Evolutionary conservation across 768 basidiomycete species (phyloP).

Genomic region (Russula brevipes): DNA sequence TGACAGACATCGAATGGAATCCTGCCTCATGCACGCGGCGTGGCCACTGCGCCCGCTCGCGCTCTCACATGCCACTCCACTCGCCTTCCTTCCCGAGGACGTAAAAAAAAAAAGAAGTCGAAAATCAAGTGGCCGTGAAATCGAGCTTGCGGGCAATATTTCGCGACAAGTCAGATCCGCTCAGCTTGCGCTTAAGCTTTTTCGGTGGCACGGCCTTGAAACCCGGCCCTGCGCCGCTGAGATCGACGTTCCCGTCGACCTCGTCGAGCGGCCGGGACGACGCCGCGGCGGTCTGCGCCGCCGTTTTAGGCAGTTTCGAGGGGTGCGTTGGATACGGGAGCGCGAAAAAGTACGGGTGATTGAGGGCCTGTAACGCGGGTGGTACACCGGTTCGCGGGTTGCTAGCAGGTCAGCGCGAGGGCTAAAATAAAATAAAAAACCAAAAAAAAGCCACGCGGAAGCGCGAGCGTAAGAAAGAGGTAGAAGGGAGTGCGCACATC

Average conservation of each 20-base stretch:
- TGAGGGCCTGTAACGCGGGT: conserved; percentile 54
- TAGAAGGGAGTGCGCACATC: conserved; percentile 48
- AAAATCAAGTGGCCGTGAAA: conserved; percentile 44
- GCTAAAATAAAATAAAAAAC: not conserved
- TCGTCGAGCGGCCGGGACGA: conserved; percentile 63
- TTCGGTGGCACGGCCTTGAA: conserved; percentile 49
- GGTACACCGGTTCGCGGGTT: no score
- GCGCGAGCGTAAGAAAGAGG: no score
- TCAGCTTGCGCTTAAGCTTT: conserved; percentile 65
- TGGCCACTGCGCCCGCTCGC: not conserved
- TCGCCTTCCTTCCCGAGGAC: no score
- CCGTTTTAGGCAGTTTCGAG: conserved; percentile 77
- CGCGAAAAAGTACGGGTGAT: conserved; percentile 83
- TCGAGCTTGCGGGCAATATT: conserved; percentile 69
- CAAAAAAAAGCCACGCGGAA: no score
- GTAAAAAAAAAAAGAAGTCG: not conserved
- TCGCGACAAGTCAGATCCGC: conserved; percentile 45
- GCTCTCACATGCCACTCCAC: not conserved
- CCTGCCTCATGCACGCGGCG: not conserved
- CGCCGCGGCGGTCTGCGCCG: conserved; percentile 36
- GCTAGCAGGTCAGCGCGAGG: not conserved
- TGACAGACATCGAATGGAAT: conserved; percentile 10
- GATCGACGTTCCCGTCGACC: conserved; percentile 67
- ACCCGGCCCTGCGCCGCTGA: conserved; percentile 44
- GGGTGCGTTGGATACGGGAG: conserved; percentile 86